Evolutionary conservation across 2,329 filamentous ascomycete species (phyloP), one percentile per base, ranked within the genome.

Genomic region (Botryotinia convoluta): DNA sequence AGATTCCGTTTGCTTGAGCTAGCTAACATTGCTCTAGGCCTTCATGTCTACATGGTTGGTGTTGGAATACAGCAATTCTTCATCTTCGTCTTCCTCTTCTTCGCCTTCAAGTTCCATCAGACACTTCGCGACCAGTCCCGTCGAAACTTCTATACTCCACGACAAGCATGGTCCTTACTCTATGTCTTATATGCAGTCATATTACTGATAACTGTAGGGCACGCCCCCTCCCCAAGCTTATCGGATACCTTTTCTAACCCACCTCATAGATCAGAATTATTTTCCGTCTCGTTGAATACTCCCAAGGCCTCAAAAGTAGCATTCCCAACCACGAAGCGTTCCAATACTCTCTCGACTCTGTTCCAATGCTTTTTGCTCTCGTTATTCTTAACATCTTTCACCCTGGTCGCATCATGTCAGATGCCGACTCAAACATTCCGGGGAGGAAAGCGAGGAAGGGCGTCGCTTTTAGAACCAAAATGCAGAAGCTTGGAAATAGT

Each of bases 231-330:
- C 22, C 22, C 5, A 26, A 54, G 48, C 26, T 54, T 54, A 0
- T 54, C 48, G 12, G 16, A 54, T n/a, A n/a, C 5, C 48, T 14
- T 51, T n/a, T n/a, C 67, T 72, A 63, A 72, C n/a, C 51, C 39
- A 26, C 18, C 42, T 14, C 68, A 64, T 48, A 87, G 84, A 79
- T 85, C 44, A 86, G 89, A 32, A 90, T 91, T 78, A 84, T 89
- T 74, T 91, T 87, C 81, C 87, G 88, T 39, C 83, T 91, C 2
- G 79, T 83, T 68, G 88, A 91, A 79, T 91, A 87, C 77, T 83
- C 83, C 0, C 81, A 82, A 20, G 87, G 86, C 6, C 75, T 70
- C 2, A 74, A 68, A 9, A 87, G 86, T 42, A 86, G 85, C 75
- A 81, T 83, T 0, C 80, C 87, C 16, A 83, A 80, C 48, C 82